Evolutionary conservation across 78 protist species (phyloP), one percentile per base, ranked within the genome.

Genomic region (Dictyostelium citrinum): DNA sequence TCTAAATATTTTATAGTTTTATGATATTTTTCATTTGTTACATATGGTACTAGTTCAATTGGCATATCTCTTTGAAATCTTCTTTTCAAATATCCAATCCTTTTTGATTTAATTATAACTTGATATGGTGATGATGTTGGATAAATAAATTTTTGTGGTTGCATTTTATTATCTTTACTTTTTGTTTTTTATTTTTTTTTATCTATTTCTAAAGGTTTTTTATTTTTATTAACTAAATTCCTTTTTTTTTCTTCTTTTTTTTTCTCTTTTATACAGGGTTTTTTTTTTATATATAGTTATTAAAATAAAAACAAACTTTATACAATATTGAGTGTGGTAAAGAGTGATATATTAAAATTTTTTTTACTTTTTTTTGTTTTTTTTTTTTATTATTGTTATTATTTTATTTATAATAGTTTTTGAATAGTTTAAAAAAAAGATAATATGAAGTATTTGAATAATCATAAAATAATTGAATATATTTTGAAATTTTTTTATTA

Each of bases 1-100:
- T 88, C 74, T 33, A 88, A 72, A 33, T 70, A 68, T 78, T 64
- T 67, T 11, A 88, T 78, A 5, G 93, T 27, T 68, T 58, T 76
- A 29, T 29, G 51, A 78, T 78, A 88, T 24, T 51, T 72, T 31
- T 88, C 93, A 5, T 24, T n/a, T 39, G 84, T 5, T 5, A 61
- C 16, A 78, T 88, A 60, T 14, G 67, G 33, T 24, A n/a, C 8
- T 20, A 88, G n/a, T 68, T 88, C 82, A 60, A 61, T 14, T 17
- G 93, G 93, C 84, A 88, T 88, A 64, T 78, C 93, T 7, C 45
- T 33, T 24, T 58, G 67, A 78, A 78, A 88, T 31, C 37, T 51
- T 67, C 93, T 88, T 46, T 78, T 61, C 11, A 88, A 10, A 43
- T 35, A 88, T 22, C 93, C 93, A 43, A 45, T 39, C 55, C 80